A percentile compares a stretch with the other conserved stretches of the same genome.
Conservation (phyloP, 768 basidiomycete species). For the Hygrocybe coccinea region DNA sequence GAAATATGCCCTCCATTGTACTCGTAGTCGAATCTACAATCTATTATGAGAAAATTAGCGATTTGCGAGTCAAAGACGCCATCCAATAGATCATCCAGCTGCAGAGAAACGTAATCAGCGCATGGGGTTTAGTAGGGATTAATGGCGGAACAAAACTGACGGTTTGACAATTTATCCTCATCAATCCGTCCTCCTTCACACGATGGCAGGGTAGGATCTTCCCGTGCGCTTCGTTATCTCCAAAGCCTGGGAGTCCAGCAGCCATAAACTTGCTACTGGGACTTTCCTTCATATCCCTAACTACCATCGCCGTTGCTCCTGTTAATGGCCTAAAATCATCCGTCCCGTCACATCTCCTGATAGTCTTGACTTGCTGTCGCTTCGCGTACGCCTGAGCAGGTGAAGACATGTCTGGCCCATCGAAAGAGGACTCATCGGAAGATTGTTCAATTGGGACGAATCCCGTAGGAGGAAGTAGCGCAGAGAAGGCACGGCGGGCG, state of each 20-base stretch:
- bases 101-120: conserved; percentile 8
- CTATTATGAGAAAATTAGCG: conserved; percentile 73
- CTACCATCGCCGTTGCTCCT: conserved; percentile 52
- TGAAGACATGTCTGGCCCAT: conserved; percentile 67
- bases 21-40: conserved; percentile 98
- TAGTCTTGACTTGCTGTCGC: conserved; percentile 71
- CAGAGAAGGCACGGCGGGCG: conserved; percentile 70
- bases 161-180: conserved; percentile 78
- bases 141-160: conserved; percentile 42
- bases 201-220: conserved; percentile 93
- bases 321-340: conserved; percentile 74
- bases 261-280: conserved; percentile 54
- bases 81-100: conserved; percentile 77
- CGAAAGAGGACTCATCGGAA: conserved; percentile 57
- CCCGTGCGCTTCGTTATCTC: conserved; percentile 88
- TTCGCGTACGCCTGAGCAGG: conserved; percentile 78
- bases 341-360: conserved; percentile 75
- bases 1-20: conserved; percentile 89
- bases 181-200: conserved; percentile 91
- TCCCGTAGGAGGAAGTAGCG: conserved; percentile 60
- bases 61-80: conserved; percentile 67
- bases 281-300: conserved; percentile 31
- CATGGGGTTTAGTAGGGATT: not conserved
- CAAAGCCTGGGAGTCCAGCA: conserved; percentile 76
- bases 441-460: conserved; percentile 39